Conservation (phyloP, 352 stramenopile species). For the Globisporangium acanthophoron region DNA sequence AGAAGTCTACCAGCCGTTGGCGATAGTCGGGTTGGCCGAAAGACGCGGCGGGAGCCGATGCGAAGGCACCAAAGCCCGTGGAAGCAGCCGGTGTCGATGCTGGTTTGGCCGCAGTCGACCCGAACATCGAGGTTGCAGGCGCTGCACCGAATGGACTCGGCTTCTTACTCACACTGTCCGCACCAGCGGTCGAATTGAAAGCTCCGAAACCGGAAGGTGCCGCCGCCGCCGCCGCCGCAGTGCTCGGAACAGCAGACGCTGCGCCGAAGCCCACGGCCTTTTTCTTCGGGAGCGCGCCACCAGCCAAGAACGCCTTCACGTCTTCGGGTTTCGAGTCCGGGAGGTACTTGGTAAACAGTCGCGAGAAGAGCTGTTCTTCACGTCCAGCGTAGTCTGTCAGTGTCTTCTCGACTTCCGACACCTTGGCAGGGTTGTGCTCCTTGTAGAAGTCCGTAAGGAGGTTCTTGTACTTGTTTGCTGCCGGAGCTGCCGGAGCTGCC, state of each 20-base stretch:
- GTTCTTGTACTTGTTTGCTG: constrained; percentile 32
- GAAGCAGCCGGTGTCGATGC: constrained; percentile 2
- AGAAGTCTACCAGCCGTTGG: constrained; percentile 84
- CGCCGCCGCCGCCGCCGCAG: constrained; percentile 9
- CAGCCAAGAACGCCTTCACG: constrained; percentile 56
- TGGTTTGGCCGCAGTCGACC: constrained; percentile 4
- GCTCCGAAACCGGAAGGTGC: constrained; percentile 12
- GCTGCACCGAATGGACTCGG: constrained; percentile 26
- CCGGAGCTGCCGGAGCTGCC: neutral
- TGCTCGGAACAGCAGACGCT: constrained; percentile 17
- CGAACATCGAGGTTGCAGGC: constrained; percentile 6
- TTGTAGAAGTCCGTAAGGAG: constrained; percentile 61
- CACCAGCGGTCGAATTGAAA: constrained; percentile 1
- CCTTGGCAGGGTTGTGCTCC: constrained; percentile 50
- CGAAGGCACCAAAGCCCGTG: constrained; percentile 14
- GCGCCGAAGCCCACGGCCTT: constrained; percentile 13
- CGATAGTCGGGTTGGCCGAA: constrained; percentile 52
- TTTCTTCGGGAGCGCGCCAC: constrained; percentile 46
- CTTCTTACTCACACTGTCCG: constrained; percentile 5
- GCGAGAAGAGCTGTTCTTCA: constrained; percentile 55
- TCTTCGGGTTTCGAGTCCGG: constrained; percentile 45
- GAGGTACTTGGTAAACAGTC: constrained; percentile 59
- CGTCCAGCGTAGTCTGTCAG: constrained; percentile 45
- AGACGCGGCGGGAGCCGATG: constrained; percentile 6
- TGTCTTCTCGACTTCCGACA: constrained; percentile 40